Conservation (phyloP, 2,329 filamentous ascomycete genomes). For the Claviceps monticola region DNA sequence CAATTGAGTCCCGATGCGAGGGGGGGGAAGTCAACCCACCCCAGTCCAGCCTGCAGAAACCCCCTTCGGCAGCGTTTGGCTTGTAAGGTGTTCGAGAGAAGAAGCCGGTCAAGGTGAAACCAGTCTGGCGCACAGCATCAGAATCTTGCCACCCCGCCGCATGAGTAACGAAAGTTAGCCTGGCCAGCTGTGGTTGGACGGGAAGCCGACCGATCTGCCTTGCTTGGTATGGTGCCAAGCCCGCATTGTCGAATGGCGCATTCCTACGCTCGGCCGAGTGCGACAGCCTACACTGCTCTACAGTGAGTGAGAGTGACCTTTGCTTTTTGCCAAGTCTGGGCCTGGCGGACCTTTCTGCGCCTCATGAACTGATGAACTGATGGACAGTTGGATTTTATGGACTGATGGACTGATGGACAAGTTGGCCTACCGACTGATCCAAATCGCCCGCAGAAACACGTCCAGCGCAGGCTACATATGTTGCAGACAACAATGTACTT, state of each 20-base stretch:
- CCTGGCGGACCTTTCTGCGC: no score
- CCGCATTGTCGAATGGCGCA: not conserved
- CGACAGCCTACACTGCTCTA: not conserved
- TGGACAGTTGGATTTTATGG: no score
- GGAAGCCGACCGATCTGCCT: not conserved
- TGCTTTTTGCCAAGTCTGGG: no score
- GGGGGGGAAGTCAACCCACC: not conserved
- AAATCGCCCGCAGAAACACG: no score
- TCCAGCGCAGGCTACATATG: no score
- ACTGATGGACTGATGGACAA: no score
- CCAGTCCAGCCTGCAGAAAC: not conserved
- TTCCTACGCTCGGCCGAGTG: not conserved
- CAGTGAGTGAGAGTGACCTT: no score
- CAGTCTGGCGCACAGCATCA: conserved; percentile 36
- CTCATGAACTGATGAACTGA: no score
- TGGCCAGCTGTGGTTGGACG: conserved; percentile 12
- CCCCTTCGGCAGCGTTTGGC: not conserved
- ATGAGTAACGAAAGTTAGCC: conserved; percentile 17
- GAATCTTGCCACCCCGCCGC: conserved; percentile 21
- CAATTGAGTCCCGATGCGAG: no score
- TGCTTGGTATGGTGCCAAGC: no score
- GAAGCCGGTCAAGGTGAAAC: conserved; percentile 32
- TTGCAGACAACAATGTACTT: no score
- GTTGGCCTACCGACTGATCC: no score
- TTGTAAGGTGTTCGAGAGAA: not conserved